Evolutionary conservation across 768 basidiomycete genomes (phyloP).

Genomic region (Lactarius pseudohatsudake): DNA sequence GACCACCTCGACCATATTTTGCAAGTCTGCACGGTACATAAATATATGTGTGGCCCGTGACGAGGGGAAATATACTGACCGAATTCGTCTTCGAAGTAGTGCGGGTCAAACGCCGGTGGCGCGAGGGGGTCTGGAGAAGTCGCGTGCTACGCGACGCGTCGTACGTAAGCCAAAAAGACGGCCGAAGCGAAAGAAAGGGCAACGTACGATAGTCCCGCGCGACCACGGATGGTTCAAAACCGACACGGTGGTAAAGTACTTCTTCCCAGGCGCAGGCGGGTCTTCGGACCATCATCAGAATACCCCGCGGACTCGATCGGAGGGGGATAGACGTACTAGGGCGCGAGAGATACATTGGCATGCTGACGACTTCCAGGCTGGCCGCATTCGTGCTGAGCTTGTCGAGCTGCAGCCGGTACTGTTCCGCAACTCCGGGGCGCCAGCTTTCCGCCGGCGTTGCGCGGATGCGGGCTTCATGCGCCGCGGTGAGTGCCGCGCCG

Average conservation of each 20-base stretch:
- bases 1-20: conserved; percentile 34
- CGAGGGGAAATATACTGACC: conserved; percentile 26
- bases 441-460: conserved; percentile 30
- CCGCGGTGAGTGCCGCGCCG: conserved; percentile 32
- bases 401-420: conserved; percentile 42
- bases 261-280: conserved; percentile 41
- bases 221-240: conserved; percentile 48
- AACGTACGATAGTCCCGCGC: conserved; percentile 49
- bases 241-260: conserved; percentile 42
- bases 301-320: not conserved
- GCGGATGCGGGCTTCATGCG: conserved; percentile 31
- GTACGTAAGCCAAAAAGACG: conserved; percentile 8
- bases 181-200: not conserved
- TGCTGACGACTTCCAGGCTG: conserved; percentile 38
- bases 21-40: conserved; percentile 30
- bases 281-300: conserved; percentile 29
- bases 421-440: conserved; percentile 41
- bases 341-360: conserved; percentile 33
- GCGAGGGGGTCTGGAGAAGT: conserved; percentile 34
- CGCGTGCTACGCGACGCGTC: conserved; percentile 33
- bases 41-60: no score
- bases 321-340: conserved; percentile 31
- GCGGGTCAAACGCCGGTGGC: conserved; percentile 37
- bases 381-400: conserved; percentile 34
- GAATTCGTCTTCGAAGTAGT: conserved; percentile 37